Base-by-base conservation (phyloP, 2,329 filamentous ascomycete species). In the Geosmithia flava region DNA sequence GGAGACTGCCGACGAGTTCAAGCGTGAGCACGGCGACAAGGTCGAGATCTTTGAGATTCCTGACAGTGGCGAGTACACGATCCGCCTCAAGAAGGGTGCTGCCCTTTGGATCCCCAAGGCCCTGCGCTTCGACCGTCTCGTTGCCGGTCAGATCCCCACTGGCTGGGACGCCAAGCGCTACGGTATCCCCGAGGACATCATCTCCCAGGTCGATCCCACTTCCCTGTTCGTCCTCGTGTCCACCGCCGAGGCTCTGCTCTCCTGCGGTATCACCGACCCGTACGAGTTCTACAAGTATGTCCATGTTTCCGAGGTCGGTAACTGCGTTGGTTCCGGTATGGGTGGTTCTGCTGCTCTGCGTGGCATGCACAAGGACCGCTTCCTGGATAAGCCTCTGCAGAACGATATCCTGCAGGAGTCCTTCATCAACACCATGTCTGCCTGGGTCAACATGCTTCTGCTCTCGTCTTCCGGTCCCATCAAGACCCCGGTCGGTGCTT, bases 201-300 rank as follows among this genome's bases (percentile, higher is more conserved):
- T 98, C 64, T 85, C 85, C 41, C 93, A 98, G 65, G 93, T 98
- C 53, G 94, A 98, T 61, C 93, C 90, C 6, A 91, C 97, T 55
- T 95, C 93, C 1, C 77, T 98, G 45, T 98, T 87, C 63, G 87
- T 97, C 29, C 84, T 98, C 44, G 90, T 97, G 44, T 94, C 87
- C 48, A 95, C 90, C 45, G 88, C 86, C 1, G 94, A 98, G 68
- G 83, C 90, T 50, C 82, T 98, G 7, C 76, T 98, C 47, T 85
- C 88, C 29, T 85, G 87, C 53, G 93, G 93, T 81, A 91, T 98
- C 65, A 97, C 93, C 23, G 94, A 98, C 63, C 94, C 93, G 19
- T 98, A 97, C 63, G 93, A 98, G 70, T 97, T 98, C 72, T 98
- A 98, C 80, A 90, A 97, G 74, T 98, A 98, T 60, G 90, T 98